Base-by-base conservation (phyloP, 371 early-diverging fungal genomes). In the Mucor piriformis region DNA sequence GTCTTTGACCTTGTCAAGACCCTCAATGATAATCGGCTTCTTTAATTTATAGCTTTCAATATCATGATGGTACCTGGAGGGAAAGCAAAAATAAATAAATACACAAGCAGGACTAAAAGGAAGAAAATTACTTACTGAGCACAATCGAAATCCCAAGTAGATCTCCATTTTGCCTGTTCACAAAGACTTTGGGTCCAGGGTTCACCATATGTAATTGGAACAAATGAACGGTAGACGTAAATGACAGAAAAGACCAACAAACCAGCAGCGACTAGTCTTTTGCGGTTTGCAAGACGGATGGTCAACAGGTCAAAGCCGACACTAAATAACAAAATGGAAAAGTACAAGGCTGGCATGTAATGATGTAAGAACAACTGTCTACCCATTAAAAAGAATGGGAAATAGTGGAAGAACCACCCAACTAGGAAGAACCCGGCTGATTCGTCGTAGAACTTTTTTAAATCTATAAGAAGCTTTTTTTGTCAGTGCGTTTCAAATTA, bases 341-440 rank as follows among this genome's bases (percentile, higher is more conserved):
- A 87, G 65, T 93, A 92, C 10, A 96, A 84, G 8, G 95, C 91
- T 8, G 99, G 99, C 56, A 98, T 87, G 69, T 99, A 99, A 73
- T 99, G 99, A 74, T 99, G 99, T 58, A 99, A 79, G 73, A 99
- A 99, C 12, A 98, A 81, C 70, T 94, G 92, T 29, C 99, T 89
- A 3, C 91, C 93, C 93, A 96, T 94, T 51, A 98, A 69, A 82
- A 96, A 97, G 81, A 99, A 99, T 7, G 99, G 99, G 3, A 95
- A 63, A 73, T 91, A 99, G 74, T 99, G 99, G 34, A 94, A 71
- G 7, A 83, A 57, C 97, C 97, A 99, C 8, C 91, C 95, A 47
- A 92, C 63, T 25, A 89, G 79, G 60, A 94, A 83, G 74, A 97
- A 96, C 23, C 96, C 95, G 44, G 87, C 86, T 15, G 87, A 85